A percentile compares a stretch with the other conserved stretches of the same genome.
Conservation (phyloP, 2,329 filamentous ascomycete species). For the Scleromitrula shiraiana region DNA sequence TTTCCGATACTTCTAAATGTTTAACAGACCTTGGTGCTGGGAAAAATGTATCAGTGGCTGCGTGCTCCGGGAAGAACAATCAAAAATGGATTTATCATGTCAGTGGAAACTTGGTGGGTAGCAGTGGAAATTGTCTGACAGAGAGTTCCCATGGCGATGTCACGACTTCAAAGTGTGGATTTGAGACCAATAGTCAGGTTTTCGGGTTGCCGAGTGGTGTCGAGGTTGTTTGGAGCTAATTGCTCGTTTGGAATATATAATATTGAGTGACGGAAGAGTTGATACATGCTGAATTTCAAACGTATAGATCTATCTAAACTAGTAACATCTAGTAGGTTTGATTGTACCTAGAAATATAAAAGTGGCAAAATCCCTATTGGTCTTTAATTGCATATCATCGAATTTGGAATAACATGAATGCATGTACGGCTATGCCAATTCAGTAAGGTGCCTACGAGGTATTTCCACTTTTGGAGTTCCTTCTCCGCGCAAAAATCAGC, state of each 20-base stretch:
- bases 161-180: conserved; percentile 29
- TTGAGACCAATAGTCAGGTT: conserved; percentile 37
- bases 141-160: conserved; percentile 29
- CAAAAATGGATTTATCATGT: conserved; percentile 38
- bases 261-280: no score
- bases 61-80: conserved; percentile 30
- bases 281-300: no score
- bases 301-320: no score
- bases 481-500: no score
- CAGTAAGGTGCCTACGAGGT: no score
- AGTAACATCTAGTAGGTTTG: no score
- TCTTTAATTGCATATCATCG: no score
- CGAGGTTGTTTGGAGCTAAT: conserved; percentile 15
- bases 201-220: conserved; percentile 39
- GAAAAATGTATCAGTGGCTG: conserved; percentile 20
- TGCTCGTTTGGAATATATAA: background rate
- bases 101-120: conserved; percentile 37
- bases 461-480: no score
- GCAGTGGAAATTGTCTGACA: conserved; percentile 32
- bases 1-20: conserved; percentile 32
- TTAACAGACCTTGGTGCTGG: conserved; percentile 32
- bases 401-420: no score
- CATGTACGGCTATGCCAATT: no score
- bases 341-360: background rate
- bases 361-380: background rate